Percentiles rank a stretch among this genome's conserved stretches.
These are phyloP conservation scores for Suillus subaureus DNA, from an alignment of 768 basidiomycete species.

Conservation along the genomic window DNA sequence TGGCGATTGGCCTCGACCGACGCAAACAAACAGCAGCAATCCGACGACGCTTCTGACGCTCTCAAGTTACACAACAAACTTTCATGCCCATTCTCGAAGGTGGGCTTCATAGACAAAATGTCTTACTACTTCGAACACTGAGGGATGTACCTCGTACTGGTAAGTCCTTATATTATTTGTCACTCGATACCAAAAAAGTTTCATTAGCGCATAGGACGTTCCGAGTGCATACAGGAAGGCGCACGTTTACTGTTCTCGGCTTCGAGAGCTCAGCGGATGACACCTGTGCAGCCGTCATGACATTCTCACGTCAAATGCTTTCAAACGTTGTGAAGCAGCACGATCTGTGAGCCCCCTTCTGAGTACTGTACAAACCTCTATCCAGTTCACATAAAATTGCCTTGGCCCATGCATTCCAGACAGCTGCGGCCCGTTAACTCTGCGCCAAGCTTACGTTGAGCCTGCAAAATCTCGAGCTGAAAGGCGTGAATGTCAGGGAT, in stretches of 20 bases:
- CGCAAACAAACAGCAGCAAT: background rate
- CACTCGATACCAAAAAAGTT: background rate
- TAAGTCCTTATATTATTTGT: background rate
- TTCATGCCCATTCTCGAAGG: constrained; percentile 3
- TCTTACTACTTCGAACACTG: background rate
- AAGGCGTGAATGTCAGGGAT: constrained; percentile 49
- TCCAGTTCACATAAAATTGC: constrained; percentile 35
- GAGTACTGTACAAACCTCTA: constrained; percentile 14
- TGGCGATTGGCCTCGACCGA: background rate
- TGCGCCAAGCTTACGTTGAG: constrained; percentile 63
- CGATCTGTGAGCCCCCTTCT: constrained; percentile 45
- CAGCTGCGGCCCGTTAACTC: constrained; percentile 69
- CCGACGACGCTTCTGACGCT: background rate
- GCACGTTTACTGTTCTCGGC: constrained; percentile 66
- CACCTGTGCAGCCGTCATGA: constrained; percentile 87
- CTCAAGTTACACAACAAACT: background rate
- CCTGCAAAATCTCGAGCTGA: constrained; percentile 43
- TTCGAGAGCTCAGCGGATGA: constrained; percentile 94
- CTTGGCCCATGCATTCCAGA: constrained; percentile 74
- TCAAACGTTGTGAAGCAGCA: constrained; percentile 89
- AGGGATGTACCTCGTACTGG: background rate
- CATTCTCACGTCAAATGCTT: constrained; percentile 65
- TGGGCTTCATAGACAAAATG: background rate
- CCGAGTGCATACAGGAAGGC: constrained; percentile 2
- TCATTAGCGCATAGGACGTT: background rate